These are phyloP conservation scores for Plectosphaerella plurivora DNA, from an alignment of 2,329 filamentous ascomycete genomes.

Conservation along the genomic window DNA sequence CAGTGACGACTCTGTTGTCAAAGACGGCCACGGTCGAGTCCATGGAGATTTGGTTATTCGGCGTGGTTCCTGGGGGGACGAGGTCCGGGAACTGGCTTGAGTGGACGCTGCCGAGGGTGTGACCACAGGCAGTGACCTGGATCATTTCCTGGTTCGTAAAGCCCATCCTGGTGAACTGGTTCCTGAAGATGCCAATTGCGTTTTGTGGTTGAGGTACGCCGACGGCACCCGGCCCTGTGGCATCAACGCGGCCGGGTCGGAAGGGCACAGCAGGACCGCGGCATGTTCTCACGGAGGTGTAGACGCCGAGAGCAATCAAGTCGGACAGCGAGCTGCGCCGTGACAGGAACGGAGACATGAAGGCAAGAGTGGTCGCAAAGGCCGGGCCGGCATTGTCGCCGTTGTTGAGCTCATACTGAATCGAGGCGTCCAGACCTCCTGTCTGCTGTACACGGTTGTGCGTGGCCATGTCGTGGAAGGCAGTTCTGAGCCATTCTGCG, in stretches of 20 bases:
- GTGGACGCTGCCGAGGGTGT: conserved; percentile 58
- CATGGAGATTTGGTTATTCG: conserved; percentile 39
- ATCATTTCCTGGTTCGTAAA: conserved; percentile 56
- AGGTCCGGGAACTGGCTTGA: conserved; percentile 47
- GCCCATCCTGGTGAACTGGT: conserved; percentile 54
- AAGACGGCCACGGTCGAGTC: conserved; percentile 45
- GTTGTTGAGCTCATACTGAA: conserved; percentile 53
- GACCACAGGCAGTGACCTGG: conserved; percentile 55
- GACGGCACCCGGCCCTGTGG: conserved; percentile 35
- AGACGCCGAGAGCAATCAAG: conserved; percentile 53
- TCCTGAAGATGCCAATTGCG: conserved; percentile 41
- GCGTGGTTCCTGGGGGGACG: conserved; percentile 35
- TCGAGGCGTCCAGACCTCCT: conserved; percentile 55
- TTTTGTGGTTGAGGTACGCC: conserved; percentile 58
- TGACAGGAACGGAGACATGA: conserved; percentile 49
- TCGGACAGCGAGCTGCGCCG: conserved; percentile 49
- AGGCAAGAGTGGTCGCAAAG: conserved; percentile 47
- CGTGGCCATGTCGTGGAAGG: conserved; percentile 59
- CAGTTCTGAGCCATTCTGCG: conserved; percentile 57
- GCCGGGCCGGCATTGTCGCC: conserved; percentile 54
- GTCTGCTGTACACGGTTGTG: conserved; percentile 39
- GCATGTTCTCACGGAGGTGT: conserved; percentile 54
- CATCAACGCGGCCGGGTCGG: conserved; percentile 50
- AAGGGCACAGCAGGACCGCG: conserved; percentile 52
- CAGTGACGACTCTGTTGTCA: conserved; percentile 52